These are phyloP conservation scores for Scenedesmus sp. DNA, from an alignment of 163 green algal genomes.

Conservation along the genomic window DNA sequence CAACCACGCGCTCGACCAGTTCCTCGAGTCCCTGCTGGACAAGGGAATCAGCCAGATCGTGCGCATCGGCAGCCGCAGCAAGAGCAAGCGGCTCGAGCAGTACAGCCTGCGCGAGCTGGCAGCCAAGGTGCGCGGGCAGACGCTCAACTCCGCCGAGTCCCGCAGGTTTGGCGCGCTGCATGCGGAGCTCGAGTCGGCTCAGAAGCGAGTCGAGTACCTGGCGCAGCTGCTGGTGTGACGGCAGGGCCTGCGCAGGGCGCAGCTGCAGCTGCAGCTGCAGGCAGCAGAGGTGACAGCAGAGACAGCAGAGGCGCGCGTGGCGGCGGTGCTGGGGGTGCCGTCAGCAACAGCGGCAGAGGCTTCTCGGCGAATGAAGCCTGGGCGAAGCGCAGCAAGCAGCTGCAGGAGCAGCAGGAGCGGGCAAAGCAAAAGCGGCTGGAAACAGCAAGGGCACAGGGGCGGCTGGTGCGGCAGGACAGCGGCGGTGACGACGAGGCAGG, in stretches of 20 bases:
- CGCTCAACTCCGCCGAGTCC: neutral
- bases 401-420: conserved; percentile 35
- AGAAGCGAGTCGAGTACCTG: neutral
- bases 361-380: conserved; percentile 9
- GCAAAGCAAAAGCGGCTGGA: neutral
- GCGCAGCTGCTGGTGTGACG: conserved; percentile 21
- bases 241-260: neutral
- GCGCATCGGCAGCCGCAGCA: conserved; percentile 74
- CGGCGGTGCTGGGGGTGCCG: neutral
- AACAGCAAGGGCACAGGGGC: neutral
- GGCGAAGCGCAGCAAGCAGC: conserved; percentile 33
- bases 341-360: neutral
- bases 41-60: conserved; percentile 69
- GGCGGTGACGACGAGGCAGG: neutral
- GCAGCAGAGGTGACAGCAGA: neutral
- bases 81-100: conserved; percentile 62
- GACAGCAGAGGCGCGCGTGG: neutral
- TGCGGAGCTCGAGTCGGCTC: neutral
- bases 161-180: neutral
- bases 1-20: conserved; percentile 90
- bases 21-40: conserved; percentile 79
- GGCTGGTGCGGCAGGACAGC: neutral
- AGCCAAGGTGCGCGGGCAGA: neutral
- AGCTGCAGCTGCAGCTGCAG: neutral
- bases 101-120: conserved; percentile 69